Evolutionary conservation across 2,329 filamentous ascomycete genomes (phyloP).

Genomic region (Paecilomyces dactylethromorphus): DNA sequence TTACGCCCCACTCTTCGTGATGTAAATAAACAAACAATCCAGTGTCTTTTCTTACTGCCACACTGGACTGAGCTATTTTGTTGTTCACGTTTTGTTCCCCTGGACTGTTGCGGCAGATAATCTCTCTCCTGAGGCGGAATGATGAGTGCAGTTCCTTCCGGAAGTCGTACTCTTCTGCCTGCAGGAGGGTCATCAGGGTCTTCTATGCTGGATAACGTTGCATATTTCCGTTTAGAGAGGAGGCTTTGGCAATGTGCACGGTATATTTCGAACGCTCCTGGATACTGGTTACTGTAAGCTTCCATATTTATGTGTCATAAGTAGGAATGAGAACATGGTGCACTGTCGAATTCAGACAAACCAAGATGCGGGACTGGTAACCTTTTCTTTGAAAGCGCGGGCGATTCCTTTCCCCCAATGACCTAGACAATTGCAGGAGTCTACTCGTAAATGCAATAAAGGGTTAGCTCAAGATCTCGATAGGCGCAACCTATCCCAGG

Average conservation of each 20-base stretch:
- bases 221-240: slow-evolving; percentile 8
- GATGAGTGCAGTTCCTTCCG: slow-evolving; percentile 45
- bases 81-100: background rate
- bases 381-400: slow-evolving; percentile 38
- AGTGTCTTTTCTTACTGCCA: slow-evolving; percentile 33
- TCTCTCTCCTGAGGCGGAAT: slow-evolving; percentile 44
- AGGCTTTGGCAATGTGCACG: slow-evolving; percentile 38
- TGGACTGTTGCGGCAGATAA: slow-evolving; percentile 6
- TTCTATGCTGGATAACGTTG: background rate
- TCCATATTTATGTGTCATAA: background rate
- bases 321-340: background rate
- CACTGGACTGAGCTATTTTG: background rate
- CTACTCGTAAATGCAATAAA: slow-evolving; percentile 15
- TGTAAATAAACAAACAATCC: slow-evolving; percentile 56
- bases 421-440: slow-evolving; percentile 55
- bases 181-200: background rate
- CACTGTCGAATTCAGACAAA: background rate
- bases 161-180: slow-evolving; percentile 13
- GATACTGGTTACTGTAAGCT: slow-evolving; percentile 36
- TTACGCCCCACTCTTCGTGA: slow-evolving; percentile 43
- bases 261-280: slow-evolving; percentile 45
- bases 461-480: background rate
- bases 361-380: slow-evolving; percentile 8
- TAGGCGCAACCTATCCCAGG: background rate
- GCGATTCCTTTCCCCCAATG: slow-evolving; percentile 56